Conservation (phyloP, 1,284 basidiomycete genomes). For the Boletus semigastroideus region DNA sequence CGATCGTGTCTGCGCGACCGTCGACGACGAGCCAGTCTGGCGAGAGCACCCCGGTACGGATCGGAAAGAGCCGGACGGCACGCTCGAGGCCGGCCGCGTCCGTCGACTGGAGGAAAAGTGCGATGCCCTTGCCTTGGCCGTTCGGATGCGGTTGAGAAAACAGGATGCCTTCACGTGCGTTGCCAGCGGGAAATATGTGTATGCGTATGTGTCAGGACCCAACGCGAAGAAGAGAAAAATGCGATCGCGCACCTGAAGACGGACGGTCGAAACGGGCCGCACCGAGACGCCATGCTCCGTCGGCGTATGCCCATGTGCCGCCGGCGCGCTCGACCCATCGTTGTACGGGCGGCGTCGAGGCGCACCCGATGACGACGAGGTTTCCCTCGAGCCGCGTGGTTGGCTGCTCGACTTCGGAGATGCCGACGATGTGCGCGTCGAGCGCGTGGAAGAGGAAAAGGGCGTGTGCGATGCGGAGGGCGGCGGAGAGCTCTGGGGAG, state of each 20-base stretch:
- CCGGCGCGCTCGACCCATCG: slow-evolving; percentile 28
- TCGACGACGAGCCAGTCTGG: slow-evolving; percentile 77
- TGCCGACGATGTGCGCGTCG: slow-evolving; percentile 58
- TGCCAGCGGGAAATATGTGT: no score
- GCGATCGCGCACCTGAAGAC: slow-evolving; percentile 27
- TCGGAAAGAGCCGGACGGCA: slow-evolving; percentile 69
- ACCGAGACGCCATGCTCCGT: slow-evolving; percentile 21
- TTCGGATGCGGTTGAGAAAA: slow-evolving; percentile 71
- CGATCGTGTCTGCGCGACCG: slow-evolving; percentile 49
- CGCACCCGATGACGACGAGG: slow-evolving; percentile 54
- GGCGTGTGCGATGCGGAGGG: slow-evolving; percentile 65
- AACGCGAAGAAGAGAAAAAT: neutral
- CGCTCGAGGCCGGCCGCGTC: slow-evolving; percentile 61
- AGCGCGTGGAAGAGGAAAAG: slow-evolving; percentile 69
- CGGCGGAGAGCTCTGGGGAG: slow-evolving; percentile 39
- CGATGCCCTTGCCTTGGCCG: slow-evolving; percentile 23
- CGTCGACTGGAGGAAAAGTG: slow-evolving; percentile 61
- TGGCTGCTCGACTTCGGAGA: slow-evolving; percentile 33
- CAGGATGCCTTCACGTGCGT: no score
- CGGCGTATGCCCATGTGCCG: slow-evolving; percentile 16
- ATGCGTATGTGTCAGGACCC: no score
- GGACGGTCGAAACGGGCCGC: slow-evolving; percentile 21
- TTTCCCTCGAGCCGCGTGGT: slow-evolving; percentile 42
- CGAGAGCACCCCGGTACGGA: slow-evolving; percentile 71
- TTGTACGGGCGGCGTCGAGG: slow-evolving; percentile 32